Evolutionary conservation across 1,139 yeast species (phyloP).

Genomic region (Maudiozyma humilis): DNA sequence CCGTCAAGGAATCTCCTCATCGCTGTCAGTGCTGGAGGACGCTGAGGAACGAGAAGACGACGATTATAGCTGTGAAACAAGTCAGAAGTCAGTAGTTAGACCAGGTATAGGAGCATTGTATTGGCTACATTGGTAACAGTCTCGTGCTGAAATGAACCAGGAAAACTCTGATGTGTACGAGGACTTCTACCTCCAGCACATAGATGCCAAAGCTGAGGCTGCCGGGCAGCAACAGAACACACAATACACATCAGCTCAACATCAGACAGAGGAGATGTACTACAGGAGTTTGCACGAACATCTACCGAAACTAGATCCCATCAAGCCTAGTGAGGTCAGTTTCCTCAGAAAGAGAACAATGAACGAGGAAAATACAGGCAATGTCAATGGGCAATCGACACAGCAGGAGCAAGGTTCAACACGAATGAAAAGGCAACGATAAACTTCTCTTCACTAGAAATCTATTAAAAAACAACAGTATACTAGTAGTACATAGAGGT

Average conservation of each 20-base stretch:
- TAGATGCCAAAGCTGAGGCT: not conserved
- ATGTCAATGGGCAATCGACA: not conserved
- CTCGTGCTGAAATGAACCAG: too few relatives aligned
- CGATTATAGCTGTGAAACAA: too few relatives aligned
- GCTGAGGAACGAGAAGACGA: too few relatives aligned
- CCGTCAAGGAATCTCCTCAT: too few relatives aligned
- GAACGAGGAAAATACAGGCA: not conserved
- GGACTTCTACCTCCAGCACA: conserved; percentile 4
- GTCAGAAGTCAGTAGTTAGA: too few relatives aligned
- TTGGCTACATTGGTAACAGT: too few relatives aligned
- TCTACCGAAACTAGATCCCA: conserved; percentile 9
- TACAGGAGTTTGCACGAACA: conserved; percentile 9
- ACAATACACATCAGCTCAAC: not conserved
- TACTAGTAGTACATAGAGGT: too few relatives aligned
- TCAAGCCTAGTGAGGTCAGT: not conserved
- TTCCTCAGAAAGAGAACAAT: conserved; percentile 4
- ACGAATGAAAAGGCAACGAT: not conserved
- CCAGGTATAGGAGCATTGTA: too few relatives aligned
- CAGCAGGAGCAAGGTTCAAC: not conserved
- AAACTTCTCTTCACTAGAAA: not conserved
- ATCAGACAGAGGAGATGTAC: conserved; percentile 11
- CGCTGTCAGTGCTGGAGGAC: too few relatives aligned
- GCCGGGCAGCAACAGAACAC: not conserved
- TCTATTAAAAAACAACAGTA: too few relatives aligned
- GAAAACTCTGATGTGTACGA: conserved; percentile 7